Evolutionary conservation across 345 rosid species (phyloP).

Genomic region (Syzygium oleosum): DNA sequence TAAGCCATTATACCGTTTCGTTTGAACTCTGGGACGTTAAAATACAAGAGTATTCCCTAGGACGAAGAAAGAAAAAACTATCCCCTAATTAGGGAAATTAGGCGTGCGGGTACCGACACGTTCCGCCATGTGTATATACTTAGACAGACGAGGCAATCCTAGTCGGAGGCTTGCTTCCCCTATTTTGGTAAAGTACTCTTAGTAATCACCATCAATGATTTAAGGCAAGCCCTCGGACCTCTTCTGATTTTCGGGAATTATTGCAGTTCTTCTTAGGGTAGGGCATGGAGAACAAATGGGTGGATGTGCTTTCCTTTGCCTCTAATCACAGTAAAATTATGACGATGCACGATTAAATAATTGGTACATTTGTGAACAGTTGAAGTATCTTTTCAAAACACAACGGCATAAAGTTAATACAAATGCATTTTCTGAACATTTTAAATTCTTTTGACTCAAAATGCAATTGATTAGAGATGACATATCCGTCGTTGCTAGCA

Average conservation of each 20-base stretch:
- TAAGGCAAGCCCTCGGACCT: no score
- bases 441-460: neutral
- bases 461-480: neutral
- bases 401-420: fast-evolving
- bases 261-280: neutral
- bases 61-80: no score
- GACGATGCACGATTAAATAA: neutral
- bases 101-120: no score
- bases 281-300: neutral
- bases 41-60: no score
- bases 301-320: neutral
- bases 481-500: neutral
- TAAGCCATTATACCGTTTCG: no score
- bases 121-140: fast-evolving
- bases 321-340: neutral
- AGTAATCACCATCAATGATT: no score
- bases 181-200: no score
- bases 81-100: no score
- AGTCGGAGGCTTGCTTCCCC: no score
- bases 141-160: no score
- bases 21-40: no score
- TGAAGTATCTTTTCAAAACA: neutral
- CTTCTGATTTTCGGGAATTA: neutral
- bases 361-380: fast-evolving
- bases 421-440: neutral